Base-by-base conservation (phyloP, 495 filamentous ascomycete genomes). In the Polyplosphaeria fusca region DNA sequence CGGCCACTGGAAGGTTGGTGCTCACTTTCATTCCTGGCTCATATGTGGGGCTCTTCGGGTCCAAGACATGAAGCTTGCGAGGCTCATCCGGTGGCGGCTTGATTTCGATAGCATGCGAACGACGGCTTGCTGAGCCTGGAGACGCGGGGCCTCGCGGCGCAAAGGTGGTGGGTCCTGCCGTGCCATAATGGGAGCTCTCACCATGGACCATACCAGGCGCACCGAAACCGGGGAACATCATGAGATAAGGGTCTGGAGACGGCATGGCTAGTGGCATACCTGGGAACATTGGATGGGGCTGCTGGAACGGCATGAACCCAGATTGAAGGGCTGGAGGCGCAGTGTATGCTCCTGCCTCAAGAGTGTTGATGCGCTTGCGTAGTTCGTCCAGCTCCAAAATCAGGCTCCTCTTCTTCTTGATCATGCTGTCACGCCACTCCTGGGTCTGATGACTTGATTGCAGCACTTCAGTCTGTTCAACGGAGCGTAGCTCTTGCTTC, bases 11-110 rank as follows among this genome's bases (percentile, higher is more conserved):
- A 19, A 43, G 16, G 7, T 47, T 50, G 20, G 11, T 37, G 26
- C 30, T 27, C 3, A 24, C n/a, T 28, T 59, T 57, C 16, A 40
- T 32, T 14, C 38, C 48, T 11, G 55, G 67, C 52, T 70, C 63
- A 46, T 71, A 73, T 0, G 60, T 66, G 0, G 68, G 70, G 44
- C 67, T 71, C 59, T 64, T 67, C 9, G 70, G 70, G 45, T 71
- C 63, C 3, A 73, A 59, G 46, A 42, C 42, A 23, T 44, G 27
- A 18, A 16, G 30, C 39, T 67, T 52, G 27, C 61, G 57, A 11
- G 35, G 13, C 3, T 48, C 52, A 5, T 58, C 55, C 4, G 20
- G 52, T 13, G 68, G 68, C 5, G 52, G 49, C 39, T 67, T 68
- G 55, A 70, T 70, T 32, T 61, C 60, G 27, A 70, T 40, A 13